Evolutionary conservation across 164 flowering plant genomes (phyloP).

Genomic region (Annona squamosa): DNA sequence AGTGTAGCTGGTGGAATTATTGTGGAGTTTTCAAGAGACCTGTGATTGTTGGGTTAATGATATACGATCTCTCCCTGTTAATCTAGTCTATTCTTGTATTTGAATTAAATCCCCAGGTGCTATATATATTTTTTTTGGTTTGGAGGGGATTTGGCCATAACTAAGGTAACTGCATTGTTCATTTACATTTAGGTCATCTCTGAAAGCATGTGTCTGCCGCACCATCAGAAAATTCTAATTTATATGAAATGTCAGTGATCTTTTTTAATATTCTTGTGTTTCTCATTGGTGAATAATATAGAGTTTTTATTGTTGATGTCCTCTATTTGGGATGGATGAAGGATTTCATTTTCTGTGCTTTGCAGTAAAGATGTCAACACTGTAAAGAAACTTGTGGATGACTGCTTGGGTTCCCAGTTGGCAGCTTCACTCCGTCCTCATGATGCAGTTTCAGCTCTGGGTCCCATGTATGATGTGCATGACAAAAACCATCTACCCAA

Average conservation of each 20-base stretch:
- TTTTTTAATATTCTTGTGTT: not conserved
- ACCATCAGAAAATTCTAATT: no score
- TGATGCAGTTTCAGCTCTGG: conserved; percentile 99
- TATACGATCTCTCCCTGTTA: not conserved
- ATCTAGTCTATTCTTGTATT: not conserved
- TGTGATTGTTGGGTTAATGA: not conserved
- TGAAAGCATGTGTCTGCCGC: no score
- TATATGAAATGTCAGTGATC: not conserved
- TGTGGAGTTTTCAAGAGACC: no score
- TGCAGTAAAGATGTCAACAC: conserved; percentile 97
- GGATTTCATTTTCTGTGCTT: not conserved
- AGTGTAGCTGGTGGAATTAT: no score
- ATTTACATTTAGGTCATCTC: no score
- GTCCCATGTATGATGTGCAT: conserved; percentile 97
- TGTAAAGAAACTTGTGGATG: conserved; percentile 91
- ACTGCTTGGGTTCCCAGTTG: conserved; percentile 60
- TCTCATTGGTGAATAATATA: no score
- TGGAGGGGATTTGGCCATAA: not conserved
- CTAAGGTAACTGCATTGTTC: no score
- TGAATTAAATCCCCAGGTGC: not conserved
- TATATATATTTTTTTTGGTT: no score
- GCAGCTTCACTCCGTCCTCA: conserved; percentile 93
- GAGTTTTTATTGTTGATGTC: not conserved
- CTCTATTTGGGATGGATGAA: not conserved
- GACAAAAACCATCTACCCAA: conserved; percentile 80